phyloP scores from a whole-genome alignment of 2,329 filamentous ascomycete genomes.

The Monosporascus cannonballus region DNA sequence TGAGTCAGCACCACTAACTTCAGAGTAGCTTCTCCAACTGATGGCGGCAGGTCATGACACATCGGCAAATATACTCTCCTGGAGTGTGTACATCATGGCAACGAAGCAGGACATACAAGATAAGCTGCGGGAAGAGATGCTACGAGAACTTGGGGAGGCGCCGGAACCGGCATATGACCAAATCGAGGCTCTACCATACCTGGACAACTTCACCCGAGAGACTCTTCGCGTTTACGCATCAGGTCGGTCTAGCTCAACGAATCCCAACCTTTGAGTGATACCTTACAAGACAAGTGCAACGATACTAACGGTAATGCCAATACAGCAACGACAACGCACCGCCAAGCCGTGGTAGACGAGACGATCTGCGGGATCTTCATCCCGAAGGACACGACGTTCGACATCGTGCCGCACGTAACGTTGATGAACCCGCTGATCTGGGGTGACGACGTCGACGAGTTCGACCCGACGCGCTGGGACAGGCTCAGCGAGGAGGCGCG shows the following conservation, averaged over 20 bases:
- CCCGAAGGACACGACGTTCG: slow-evolving; percentile 30
- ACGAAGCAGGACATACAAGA: slow-evolving; percentile 25
- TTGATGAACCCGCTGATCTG: slow-evolving; percentile 31
- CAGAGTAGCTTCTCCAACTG: slow-evolving; percentile 25
- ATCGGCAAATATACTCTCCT: slow-evolving; percentile 27
- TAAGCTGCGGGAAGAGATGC: slow-evolving; percentile 28
- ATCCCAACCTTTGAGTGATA: neutral
- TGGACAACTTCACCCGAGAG: slow-evolving; percentile 33
- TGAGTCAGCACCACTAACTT: no score
- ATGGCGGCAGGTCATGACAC: slow-evolving; percentile 33
- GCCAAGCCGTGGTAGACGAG: slow-evolving; percentile 26
- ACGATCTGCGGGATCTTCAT: slow-evolving; percentile 27
- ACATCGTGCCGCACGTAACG: slow-evolving; percentile 29
- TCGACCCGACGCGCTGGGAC: slow-evolving; percentile 33
- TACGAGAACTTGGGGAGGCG: slow-evolving; percentile 13
- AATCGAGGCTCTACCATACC: slow-evolving; percentile 26
- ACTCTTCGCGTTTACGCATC: slow-evolving; percentile 30
- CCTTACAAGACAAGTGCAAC: neutral
- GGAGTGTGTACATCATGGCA: slow-evolving; percentile 28
- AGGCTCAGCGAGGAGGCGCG: slow-evolving; percentile 16
- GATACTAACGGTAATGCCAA: no score
- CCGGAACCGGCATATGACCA: slow-evolving; percentile 18
- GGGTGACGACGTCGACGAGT: slow-evolving; percentile 30
- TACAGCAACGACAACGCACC: slow-evolving; percentile 21
- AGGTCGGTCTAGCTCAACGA: slow-evolving; percentile 1